These are phyloP conservation scores for Saccharum officinarum DNA, from an alignment of 176 grass and related monocot genomes.

Conservation along the genomic window DNA sequence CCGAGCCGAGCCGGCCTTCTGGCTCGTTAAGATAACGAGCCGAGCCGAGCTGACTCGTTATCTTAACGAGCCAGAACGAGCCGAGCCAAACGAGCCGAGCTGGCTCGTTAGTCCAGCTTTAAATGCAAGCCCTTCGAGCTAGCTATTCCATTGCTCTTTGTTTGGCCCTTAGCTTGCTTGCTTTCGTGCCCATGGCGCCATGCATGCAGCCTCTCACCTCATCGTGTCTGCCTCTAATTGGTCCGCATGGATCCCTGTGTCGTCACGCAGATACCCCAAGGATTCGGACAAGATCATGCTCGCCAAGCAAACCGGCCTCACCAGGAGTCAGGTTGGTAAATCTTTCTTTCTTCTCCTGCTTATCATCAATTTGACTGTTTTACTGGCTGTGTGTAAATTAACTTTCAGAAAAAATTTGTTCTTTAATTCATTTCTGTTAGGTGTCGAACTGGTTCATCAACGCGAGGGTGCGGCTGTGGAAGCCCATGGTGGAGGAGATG, in stretches of 20 bases:
- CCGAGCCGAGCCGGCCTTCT: too few relatives aligned
- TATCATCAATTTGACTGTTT: not conserved
- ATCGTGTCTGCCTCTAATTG: slow-evolving; percentile 24
- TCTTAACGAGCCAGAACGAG: too few relatives aligned
- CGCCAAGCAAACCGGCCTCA: slow-evolving; percentile 96
- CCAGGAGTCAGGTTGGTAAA: slow-evolving; percentile 76
- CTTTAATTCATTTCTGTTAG: slow-evolving; percentile 1
- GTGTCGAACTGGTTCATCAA: slow-evolving; percentile 99
- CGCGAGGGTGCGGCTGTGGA: slow-evolving; percentile 94
- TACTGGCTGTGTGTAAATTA: not conserved
- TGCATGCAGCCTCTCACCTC: not conserved
- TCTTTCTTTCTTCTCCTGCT: not conserved
- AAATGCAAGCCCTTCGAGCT: too few relatives aligned
- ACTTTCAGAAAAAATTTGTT: not conserved
- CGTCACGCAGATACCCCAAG: slow-evolving; percentile 90
- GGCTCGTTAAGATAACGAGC: too few relatives aligned
- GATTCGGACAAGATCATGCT: slow-evolving; percentile 99
- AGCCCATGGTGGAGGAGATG: slow-evolving; percentile 99
- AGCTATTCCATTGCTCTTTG: not conserved
- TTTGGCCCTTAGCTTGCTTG: slow-evolving; percentile 12
- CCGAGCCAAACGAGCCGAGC: too few relatives aligned
- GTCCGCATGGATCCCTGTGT: slow-evolving; percentile 14
- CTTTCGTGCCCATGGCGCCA: not conserved
- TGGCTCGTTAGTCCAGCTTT: too few relatives aligned
- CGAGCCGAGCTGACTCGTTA: too few relatives aligned